phyloP scores from a whole-genome alignment of 306 rosid species.

The Quercus gilva region DNA sequence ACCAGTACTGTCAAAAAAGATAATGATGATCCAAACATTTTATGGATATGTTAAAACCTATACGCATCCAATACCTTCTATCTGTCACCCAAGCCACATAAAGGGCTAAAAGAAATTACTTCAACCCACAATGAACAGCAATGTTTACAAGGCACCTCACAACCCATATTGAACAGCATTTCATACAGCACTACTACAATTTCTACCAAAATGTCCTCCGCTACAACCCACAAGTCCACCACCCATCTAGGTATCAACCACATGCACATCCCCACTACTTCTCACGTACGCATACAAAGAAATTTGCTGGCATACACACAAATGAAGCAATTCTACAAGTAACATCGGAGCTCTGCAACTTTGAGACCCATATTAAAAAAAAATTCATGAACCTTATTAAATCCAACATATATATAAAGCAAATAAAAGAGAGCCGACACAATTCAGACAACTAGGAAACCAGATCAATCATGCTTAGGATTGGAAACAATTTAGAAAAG shows the following conservation, averaged over 20 bases:
- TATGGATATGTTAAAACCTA: background rate
- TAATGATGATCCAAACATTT: background rate
- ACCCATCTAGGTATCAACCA: background rate
- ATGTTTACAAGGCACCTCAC: background rate
- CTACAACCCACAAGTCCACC: background rate
- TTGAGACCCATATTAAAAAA: background rate
- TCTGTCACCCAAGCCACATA: background rate
- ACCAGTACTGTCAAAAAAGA: background rate
- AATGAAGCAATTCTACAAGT: slow-evolving; percentile 4
- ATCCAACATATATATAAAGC: background rate
- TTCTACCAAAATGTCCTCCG: background rate
- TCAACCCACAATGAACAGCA: background rate
- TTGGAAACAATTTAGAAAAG: no score
- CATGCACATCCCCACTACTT: background rate
- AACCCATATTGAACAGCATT: background rate
- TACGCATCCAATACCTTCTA: background rate
- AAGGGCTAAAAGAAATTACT: background rate
- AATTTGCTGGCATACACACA: background rate
- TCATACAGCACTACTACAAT: background rate
- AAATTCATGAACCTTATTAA: background rate
- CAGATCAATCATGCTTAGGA: no score
- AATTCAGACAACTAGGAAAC: no score
- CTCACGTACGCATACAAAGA: background rate
- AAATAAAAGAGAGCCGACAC: no score
- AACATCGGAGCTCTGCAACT: background rate